A percentile compares a stretch with the other conserved stretches of the same genome.
Conservation (phyloP, 116 monocot species). For the Cymodocea nodosa region DNA sequence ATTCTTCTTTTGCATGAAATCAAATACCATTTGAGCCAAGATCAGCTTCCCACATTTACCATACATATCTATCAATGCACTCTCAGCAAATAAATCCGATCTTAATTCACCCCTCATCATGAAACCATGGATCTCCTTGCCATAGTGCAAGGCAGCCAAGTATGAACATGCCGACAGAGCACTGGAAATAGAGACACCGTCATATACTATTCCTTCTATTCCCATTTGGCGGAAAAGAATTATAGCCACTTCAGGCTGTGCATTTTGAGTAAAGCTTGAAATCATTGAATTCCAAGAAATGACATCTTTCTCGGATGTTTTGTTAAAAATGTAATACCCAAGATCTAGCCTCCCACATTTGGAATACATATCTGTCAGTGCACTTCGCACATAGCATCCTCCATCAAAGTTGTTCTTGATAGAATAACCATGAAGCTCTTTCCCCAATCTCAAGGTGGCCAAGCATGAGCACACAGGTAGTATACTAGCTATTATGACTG, state of each 20-base stretch:
- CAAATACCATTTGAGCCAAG: conserved; percentile 46
- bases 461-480: conserved; percentile 68
- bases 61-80: conserved; percentile 88
- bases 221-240: conserved; percentile 63
- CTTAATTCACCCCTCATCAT: conserved; percentile 28
- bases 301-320: conserved; percentile 39
- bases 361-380: conserved; percentile 78
- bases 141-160: conserved; percentile 52
- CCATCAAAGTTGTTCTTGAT: conserved; percentile 45
- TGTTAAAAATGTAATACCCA: conserved; percentile 39
- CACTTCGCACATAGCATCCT: conserved; percentile 69
- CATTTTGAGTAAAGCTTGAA: conserved; percentile 61
- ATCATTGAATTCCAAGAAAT: conserved; percentile 94
- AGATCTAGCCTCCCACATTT: conserved; percentile 71
- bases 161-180: conserved; percentile 61
- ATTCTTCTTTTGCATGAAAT: conserved; percentile 52
- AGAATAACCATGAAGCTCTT: conserved; percentile 50
- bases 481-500: conserved; percentile 53
- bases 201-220: conserved; percentile 42
- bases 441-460: conserved; percentile 40
- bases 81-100: conserved; percentile 53
- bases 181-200: conserved; percentile 58
- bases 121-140: conserved; percentile 76
- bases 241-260: conserved; percentile 54
- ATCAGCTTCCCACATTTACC: conserved; percentile 65